A percentile compares a stretch with the other conserved stretches of the same genome.
Conservation (phyloP, 2,329 filamentous ascomycete species). For the Escovopsis sp. region DNA sequence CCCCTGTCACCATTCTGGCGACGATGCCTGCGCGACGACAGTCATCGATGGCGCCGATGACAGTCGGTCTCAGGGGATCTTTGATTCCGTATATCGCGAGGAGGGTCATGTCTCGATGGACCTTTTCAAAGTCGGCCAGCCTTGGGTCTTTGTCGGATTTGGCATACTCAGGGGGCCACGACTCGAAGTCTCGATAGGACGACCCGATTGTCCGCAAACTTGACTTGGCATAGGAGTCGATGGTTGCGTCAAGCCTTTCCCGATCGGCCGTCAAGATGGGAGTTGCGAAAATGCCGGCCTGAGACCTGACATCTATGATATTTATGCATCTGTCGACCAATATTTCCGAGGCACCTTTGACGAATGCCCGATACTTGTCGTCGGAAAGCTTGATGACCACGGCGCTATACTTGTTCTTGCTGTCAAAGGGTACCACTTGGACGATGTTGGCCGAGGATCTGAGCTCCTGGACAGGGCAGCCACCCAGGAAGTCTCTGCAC, state of each 20-base stretch:
- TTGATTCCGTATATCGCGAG: conserved; percentile 53
- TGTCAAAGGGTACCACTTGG: conserved; percentile 39
- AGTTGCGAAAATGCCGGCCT: not conserved
- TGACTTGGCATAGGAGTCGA: conserved; percentile 41
- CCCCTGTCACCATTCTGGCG: conserved; percentile 44
- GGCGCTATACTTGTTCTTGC: conserved; percentile 38
- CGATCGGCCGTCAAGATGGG: conserved; percentile 20
- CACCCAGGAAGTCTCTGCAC: conserved; percentile 32
- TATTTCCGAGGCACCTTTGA: conserved; percentile 43
- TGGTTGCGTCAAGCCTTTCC: conserved; percentile 34
- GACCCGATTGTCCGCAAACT: conserved; percentile 66
- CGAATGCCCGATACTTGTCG: conserved; percentile 30
- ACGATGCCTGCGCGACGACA: conserved; percentile 49
- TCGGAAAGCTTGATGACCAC: conserved; percentile 31
- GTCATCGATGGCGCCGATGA: conserved; percentile 42
- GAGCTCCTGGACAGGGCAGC: conserved; percentile 28
- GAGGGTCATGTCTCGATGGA: conserved; percentile 52
- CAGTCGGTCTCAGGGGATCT: conserved; percentile 46
- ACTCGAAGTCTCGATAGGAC: conserved; percentile 56
- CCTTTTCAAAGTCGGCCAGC: conserved; percentile 45
- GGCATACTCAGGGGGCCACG: conserved; percentile 52
- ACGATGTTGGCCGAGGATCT: conserved; percentile 28
- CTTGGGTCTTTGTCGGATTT: conserved; percentile 30
- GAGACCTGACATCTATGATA: not conserved
- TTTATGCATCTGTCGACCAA: conserved; percentile 26